Conservation (phyloP, 148 eudicot genomes). For the Rhododendron mucronatum region DNA sequence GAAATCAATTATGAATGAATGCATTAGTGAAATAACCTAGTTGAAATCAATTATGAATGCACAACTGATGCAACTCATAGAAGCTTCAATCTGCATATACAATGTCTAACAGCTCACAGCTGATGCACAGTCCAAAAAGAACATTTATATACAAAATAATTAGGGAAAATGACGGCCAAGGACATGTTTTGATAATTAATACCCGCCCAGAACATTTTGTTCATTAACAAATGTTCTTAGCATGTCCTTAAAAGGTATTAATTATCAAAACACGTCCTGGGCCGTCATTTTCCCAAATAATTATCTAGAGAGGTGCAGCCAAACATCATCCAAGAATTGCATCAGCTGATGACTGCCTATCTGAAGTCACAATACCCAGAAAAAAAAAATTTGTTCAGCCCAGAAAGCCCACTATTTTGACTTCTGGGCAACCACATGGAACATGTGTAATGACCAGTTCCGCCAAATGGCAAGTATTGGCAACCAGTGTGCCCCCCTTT, state of each 20-base stretch:
- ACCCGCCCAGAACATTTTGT: too few species aligned
- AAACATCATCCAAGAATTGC: background rate
- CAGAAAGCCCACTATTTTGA: background rate
- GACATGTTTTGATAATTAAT: too few species aligned
- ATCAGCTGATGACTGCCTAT: background rate
- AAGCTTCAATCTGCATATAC: background rate
- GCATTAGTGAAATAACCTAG: background rate
- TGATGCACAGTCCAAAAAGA: background rate
- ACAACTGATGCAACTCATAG: slow-evolving; percentile 1
- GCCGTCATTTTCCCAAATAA: too few species aligned
- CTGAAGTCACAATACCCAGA: background rate
- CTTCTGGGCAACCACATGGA: background rate
- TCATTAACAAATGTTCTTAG: too few species aligned
- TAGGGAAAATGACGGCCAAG: background rate
- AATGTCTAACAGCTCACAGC: background rate
- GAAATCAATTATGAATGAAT: background rate
- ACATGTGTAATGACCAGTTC: background rate
- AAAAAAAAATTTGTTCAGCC: background rate
- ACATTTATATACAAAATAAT: background rate
- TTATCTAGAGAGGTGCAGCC: background rate
- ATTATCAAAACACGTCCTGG: too few species aligned
- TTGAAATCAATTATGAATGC: background rate
- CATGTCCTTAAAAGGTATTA: too few species aligned
- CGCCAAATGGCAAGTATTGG: background rate
- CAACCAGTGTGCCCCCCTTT: background rate